Evolutionary conservation across 345 rosid species (phyloP).

Genomic region (Linum trigynum): DNA sequence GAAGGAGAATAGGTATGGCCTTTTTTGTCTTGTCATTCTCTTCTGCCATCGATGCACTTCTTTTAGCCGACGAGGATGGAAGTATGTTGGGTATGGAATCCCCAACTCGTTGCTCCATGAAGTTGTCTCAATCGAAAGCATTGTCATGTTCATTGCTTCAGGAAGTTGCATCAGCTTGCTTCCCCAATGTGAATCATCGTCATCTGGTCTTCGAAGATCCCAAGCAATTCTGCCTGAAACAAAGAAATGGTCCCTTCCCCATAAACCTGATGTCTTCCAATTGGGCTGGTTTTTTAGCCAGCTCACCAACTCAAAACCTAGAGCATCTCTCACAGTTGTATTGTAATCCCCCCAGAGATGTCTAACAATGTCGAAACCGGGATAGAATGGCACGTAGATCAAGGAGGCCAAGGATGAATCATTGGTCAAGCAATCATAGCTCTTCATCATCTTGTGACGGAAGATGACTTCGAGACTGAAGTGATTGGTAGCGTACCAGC

Average conservation of each 20-base stretch:
- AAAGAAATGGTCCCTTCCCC: conserved; percentile 7
- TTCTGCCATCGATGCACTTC: conserved; percentile 3
- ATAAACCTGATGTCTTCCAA: background rate
- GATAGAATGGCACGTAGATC: background rate
- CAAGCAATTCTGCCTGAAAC: conserved; percentile 4
- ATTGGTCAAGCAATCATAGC: background rate
- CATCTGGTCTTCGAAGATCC: background rate
- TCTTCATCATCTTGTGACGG: conserved; percentile 1
- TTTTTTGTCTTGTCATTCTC: background rate
- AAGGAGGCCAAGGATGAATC: background rate
- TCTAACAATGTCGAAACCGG: background rate
- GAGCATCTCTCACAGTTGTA: background rate
- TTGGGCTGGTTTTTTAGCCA: background rate
- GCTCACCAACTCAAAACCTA: background rate
- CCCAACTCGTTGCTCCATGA: conserved; percentile 3
- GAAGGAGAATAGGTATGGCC: background rate
- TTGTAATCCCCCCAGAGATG: background rate
- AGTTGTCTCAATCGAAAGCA: background rate
- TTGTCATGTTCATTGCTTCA: conserved; percentile 1
- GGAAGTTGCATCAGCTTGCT: conserved; percentile 1
- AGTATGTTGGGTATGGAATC: background rate
- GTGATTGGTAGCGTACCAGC: background rate
- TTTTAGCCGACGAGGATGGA: background rate
- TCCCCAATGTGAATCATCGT: background rate
- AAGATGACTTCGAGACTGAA: background rate